Base-by-base conservation (phyloP, 1,284 basidiomycete genomes). In the Coniferiporia weirii region DNA sequence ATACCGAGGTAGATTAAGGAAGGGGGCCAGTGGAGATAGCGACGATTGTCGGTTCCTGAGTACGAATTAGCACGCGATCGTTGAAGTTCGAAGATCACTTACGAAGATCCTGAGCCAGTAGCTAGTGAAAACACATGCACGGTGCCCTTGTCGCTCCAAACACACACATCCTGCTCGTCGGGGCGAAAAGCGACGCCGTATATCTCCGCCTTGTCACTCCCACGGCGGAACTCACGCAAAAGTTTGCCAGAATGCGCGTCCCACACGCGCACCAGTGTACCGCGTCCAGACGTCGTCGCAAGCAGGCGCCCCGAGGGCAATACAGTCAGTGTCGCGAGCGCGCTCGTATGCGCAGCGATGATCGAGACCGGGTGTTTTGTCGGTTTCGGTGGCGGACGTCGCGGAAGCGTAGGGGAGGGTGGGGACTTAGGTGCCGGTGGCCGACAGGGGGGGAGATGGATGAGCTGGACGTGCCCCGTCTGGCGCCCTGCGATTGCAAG, bases 121-220 rank as follows among this genome's bases (percentile, higher is more conserved):
- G 71, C 72, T 59, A 96, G 80, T 36, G 87, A 84, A 71, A 95
- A 95, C 20, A 96, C 79, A 70, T 98, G 95, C 3, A 98, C 84
- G 0, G 95, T 98, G 43, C 95, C 95, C 74, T 98, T 98, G 73
- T 98, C 95, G 70, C 93, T 96, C 90, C 93, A 93, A 8, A 91
- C 91, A 66, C 89, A 91, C 1, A 95, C 74, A 66, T 93, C 89
- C 57, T 78, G 80, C 71, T 91, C 89, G 66, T 89, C 91, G 7
- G 84, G 86, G 62, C 87, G 79, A 71, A 88, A 89, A 55, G 84
- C 84, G 19, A 94, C 85, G 1, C 93, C 93, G 74, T 94, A 97
- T 57, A 98, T 95, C 67, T 91, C 88, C 17, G 95, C 95, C 64
- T 89, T 86, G 71, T 98, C 95, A 15, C 90, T 84, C 3, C 95